These are phyloP conservation scores for Termitomyces sp. DNA, from an alignment of 1,284 basidiomycete genomes.

Conservation along the genomic window DNA sequence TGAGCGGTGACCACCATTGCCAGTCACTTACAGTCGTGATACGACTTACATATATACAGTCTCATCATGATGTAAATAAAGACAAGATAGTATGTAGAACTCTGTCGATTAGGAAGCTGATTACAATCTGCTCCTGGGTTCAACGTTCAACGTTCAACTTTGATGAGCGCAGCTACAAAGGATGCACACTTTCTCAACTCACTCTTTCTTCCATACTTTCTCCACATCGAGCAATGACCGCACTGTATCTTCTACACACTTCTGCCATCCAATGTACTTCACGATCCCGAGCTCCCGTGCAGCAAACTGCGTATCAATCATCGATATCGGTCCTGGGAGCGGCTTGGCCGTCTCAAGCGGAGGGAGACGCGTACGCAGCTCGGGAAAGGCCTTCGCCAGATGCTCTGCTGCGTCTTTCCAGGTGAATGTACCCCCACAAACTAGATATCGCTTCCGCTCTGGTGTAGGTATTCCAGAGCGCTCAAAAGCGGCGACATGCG, in stretches of 20 bases:
- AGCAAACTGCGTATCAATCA: conserved; percentile 14
- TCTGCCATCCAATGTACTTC: conserved; percentile 22
- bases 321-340: conserved; percentile 16
- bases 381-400: conserved; percentile 10
- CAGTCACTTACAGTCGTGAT: too few species aligned
- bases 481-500: conserved; percentile 23
- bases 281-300: conserved; percentile 20
- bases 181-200: neutral
- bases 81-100: too few species aligned
- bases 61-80: too few species aligned
- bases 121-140: neutral
- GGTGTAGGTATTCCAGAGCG: neutral
- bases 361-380: conserved; percentile 4
- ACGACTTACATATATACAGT: too few species aligned
- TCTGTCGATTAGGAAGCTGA: too few species aligned
- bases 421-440: conserved; percentile 19
- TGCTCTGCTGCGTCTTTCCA: conserved; percentile 19
- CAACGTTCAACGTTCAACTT: too few species aligned
- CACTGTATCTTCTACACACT: conserved; percentile 21
- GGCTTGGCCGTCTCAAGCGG: neutral
- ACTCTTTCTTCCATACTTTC: conserved; percentile 4
- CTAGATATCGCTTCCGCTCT: conserved; percentile 17
- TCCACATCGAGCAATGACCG: conserved; percentile 22
- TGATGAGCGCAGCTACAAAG: neutral
- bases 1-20: too few species aligned